Evolutionary conservation across 345 rosid species (phyloP).

Genomic region (Sonneratia alba): DNA sequence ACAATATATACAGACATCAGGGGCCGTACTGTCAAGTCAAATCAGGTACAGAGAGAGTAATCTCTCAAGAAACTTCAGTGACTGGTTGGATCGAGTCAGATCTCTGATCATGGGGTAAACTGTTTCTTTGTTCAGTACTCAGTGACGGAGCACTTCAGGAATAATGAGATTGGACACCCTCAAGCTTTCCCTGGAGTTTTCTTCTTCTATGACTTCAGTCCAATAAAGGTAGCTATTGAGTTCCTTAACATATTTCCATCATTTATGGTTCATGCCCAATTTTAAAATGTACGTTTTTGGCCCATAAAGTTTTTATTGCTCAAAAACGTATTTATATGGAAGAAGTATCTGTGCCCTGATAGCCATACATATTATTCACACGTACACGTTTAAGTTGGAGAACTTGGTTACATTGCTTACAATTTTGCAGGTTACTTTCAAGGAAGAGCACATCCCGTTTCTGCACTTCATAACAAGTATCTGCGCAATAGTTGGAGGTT

Average conservation of each 20-base stretch:
- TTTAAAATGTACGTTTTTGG: not conserved
- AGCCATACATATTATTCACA: not conserved
- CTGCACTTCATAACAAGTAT: constrained; percentile 73
- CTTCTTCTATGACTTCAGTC: constrained; percentile 87
- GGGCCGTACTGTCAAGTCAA: constrained; percentile 51
- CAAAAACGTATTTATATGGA: no score
- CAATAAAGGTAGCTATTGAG: constrained; percentile 53
- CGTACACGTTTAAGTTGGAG: not conserved
- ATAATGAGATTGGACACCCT: constrained; percentile 31
- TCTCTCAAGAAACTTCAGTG: not conserved
- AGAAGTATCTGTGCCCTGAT: not conserved
- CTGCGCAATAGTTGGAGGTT: constrained; percentile 87
- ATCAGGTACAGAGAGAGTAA: constrained; percentile 43
- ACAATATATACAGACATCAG: constrained; percentile 62
- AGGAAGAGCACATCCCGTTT: constrained; percentile 61
- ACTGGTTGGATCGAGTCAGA: constrained; percentile 6
- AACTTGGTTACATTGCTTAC: not conserved
- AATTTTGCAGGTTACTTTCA: constrained; percentile 53
- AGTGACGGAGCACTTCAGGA: constrained; percentile 76
- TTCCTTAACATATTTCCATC: not conserved
- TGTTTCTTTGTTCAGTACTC: constrained; percentile 47
- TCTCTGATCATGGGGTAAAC: not conserved
- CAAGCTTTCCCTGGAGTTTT: constrained; percentile 62
- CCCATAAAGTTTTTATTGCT: no score
- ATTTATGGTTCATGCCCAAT: not conserved